These are phyloP conservation scores for Ogataea ganodermae DNA, from an alignment of 805 yeast species.

Conservation along the genomic window DNA sequence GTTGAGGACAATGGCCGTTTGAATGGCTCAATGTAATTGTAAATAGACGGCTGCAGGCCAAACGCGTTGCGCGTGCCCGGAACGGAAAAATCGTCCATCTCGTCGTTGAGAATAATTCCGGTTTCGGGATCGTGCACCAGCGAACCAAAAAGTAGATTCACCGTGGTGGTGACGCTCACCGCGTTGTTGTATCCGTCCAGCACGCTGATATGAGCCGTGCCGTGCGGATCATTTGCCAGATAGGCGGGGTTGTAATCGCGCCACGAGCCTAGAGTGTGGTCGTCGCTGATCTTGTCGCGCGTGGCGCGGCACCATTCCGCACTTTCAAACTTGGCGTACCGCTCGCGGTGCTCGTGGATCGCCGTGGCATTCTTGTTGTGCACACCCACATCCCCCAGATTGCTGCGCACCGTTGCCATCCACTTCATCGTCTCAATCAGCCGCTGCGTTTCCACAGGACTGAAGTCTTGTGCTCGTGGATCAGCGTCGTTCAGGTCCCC, in stretches of 20 bases:
- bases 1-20: constrained; percentile 86
- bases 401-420: constrained; percentile 85
- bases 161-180: constrained; percentile 85
- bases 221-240: constrained; percentile 78
- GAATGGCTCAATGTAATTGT: constrained; percentile 72
- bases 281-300: constrained; percentile 51
- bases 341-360: constrained; percentile 33
- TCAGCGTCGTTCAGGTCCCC: constrained; percentile 31
- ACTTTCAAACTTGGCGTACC: constrained; percentile 48
- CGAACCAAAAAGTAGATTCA: constrained; percentile 83
- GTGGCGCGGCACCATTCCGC: constrained; percentile 61
- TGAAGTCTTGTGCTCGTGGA: constrained; percentile 40
- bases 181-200: constrained; percentile 77
- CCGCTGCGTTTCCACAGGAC: constrained; percentile 57
- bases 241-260: constrained; percentile 76
- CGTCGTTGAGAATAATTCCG: constrained; percentile 81
- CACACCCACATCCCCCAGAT: constrained; percentile 67
- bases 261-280: constrained; percentile 64
- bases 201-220: constrained; percentile 85
- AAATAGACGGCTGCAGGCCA: constrained; percentile 76
- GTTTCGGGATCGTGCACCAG: constrained; percentile 77
- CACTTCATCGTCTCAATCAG: constrained; percentile 89
- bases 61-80: constrained; percentile 74
- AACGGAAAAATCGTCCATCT: constrained; percentile 92
- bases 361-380: constrained; percentile 29